Conservation (phyloP, 2,329 filamentous ascomycete species). For the Phialocephala subalpina region DNA sequence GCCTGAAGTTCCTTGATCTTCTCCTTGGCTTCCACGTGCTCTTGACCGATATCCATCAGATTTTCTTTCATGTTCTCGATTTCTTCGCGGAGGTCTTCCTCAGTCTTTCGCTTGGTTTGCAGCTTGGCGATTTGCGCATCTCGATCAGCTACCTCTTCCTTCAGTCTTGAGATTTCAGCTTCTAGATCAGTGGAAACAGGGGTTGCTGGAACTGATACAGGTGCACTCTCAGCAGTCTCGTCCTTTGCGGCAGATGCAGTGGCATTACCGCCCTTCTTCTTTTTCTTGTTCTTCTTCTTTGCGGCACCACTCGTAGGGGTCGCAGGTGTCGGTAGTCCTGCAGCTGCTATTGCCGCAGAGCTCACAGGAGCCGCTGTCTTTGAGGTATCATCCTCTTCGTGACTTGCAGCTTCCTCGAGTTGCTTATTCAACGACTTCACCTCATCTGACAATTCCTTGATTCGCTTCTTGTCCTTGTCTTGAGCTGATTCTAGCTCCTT, state of each 20-base stretch:
- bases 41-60: conserved; percentile 79
- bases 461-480: conserved; percentile 31
- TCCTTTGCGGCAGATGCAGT: conserved; percentile 40
- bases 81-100: conserved; percentile 84
- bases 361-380: conserved; percentile 13
- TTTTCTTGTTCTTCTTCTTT: conserved; percentile 91
- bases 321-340: conserved; percentile 40
- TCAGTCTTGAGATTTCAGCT: conserved; percentile 41
- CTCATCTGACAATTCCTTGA: conserved; percentile 36
- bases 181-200: conserved; percentile 32
- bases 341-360: conserved; percentile 51
- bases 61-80: conserved; percentile 85
- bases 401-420: conserved; percentile 28
- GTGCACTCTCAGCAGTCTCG: conserved; percentile 36
- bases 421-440: conserved; percentile 33
- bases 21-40: conserved; percentile 85
- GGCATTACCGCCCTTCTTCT: conserved; percentile 70
- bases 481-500: conserved; percentile 35
- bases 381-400: conserved; percentile 23
- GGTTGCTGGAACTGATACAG: conserved; percentile 22
- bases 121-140: conserved; percentile 77
- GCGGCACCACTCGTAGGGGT: no score
- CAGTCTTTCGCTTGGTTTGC: conserved; percentile 73
- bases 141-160: conserved; percentile 39
- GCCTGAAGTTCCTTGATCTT: conserved; percentile 73